Conservation (phyloP, 225 moss, liverwort and hornwort genomes). For the Sphagnum tenellum region DNA sequence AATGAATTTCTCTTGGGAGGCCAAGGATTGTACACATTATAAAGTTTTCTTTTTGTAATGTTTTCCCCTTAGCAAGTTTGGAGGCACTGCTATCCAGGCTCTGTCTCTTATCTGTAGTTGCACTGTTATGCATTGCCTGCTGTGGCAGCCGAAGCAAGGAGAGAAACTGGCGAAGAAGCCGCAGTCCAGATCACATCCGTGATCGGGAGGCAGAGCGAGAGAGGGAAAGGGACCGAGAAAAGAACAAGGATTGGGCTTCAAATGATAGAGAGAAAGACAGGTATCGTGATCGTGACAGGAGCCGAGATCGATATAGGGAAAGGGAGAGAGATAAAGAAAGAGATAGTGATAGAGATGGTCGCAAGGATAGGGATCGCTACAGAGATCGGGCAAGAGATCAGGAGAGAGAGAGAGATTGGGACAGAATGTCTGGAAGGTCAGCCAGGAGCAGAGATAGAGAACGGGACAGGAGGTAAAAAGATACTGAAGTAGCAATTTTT, state of each 20-base stretch:
- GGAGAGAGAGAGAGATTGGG: constrained; percentile 38
- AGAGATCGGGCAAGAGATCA: constrained; percentile 27
- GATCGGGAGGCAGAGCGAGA: constrained; percentile 57
- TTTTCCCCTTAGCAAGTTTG: too few species aligned
- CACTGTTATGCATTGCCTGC: neutral
- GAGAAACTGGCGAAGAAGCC: constrained; percentile 39
- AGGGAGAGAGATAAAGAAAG: constrained; percentile 41
- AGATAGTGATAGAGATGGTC: constrained; percentile 48
- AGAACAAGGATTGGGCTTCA: constrained; percentile 25
- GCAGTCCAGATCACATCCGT: constrained; percentile 48
- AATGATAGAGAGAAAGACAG: constrained; percentile 31
- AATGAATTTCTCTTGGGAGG: too few species aligned
- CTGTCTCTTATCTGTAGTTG: neutral
- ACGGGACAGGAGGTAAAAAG: constrained; percentile 21
- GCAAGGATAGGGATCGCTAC: constrained; percentile 35
- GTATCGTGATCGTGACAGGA: constrained; percentile 40
- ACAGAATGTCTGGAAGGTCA: constrained; percentile 24
- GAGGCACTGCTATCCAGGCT: neutral
- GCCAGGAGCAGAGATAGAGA: constrained; percentile 11
- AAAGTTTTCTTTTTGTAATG: too few species aligned
- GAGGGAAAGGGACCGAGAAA: constrained; percentile 48
- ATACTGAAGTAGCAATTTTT: too few species aligned
- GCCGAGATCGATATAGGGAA: constrained; percentile 48
- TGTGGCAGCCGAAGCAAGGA: constrained; percentile 66
- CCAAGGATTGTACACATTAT: too few species aligned